A percentile compares a stretch with the other conserved stretches of the same genome.
Evolutionary conservation across 1,284 basidiomycete genomes (phyloP).

Genomic region (Phlebopus sp.): DNA sequence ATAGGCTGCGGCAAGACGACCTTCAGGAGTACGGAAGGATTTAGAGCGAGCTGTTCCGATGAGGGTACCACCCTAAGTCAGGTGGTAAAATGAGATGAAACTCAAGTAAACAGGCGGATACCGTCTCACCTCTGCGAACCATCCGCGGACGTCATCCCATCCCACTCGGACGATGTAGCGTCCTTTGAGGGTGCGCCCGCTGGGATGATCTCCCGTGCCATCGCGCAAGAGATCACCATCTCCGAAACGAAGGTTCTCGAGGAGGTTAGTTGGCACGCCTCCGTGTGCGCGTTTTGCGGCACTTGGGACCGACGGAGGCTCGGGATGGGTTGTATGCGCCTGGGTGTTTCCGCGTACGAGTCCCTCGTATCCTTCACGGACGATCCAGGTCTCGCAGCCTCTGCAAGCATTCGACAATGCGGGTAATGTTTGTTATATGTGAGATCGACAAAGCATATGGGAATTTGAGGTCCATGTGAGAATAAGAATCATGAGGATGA

Average conservation of each 20-base stretch:
- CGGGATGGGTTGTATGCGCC: slow-evolving; percentile 23
- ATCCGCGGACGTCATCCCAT: slow-evolving; percentile 97
- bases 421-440: slow-evolving; percentile 5
- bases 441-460: not conserved
- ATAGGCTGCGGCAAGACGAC: slow-evolving; percentile 81
- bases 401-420: slow-evolving; percentile 39
- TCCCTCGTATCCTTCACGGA: slow-evolving; percentile 97
- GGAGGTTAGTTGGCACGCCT: slow-evolving; percentile 38
- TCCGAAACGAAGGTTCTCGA: slow-evolving; percentile 81
- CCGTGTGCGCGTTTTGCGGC: slow-evolving; percentile 18
- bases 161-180: slow-evolving; percentile 95
- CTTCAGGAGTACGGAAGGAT: slow-evolving; percentile 85
- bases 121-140: slow-evolving; percentile 80
- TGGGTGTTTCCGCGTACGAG: slow-evolving; percentile 73
- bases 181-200: slow-evolving; percentile 76
- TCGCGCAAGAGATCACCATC: slow-evolving; percentile 88
- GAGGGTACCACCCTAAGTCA: slow-evolving; percentile 84
- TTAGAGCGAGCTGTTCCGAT: slow-evolving; percentile 94
- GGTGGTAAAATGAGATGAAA: not conserved
- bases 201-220: slow-evolving; percentile 77
- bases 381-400: slow-evolving; percentile 90
- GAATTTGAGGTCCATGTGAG: slow-evolving; percentile 2
- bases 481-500: not conserved
- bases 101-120: not conserved
- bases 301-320: slow-evolving; percentile 22